Evolutionary conservation across 768 basidiomycete genomes (phyloP).

Genomic region (Pilatotrama ljubarskyi): DNA sequence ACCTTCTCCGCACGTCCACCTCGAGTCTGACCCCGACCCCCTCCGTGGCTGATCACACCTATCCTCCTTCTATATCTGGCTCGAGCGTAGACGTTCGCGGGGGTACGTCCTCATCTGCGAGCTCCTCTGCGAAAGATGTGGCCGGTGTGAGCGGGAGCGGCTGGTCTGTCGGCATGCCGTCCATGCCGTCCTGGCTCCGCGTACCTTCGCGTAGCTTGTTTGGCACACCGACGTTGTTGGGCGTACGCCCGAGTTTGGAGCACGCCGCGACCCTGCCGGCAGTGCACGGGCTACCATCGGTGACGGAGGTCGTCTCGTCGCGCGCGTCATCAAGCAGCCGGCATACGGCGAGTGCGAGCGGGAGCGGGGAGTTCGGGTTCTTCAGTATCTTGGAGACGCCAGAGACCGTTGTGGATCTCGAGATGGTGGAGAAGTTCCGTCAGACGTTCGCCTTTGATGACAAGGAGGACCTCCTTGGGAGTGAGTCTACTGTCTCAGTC

Average conservation of each 20-base stretch:
- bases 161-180: constrained; percentile 54
- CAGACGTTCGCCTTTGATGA: constrained; percentile 84
- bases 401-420: constrained; percentile 59
- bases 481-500: constrained; percentile 51
- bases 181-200: constrained; percentile 24
- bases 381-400: constrained; percentile 81
- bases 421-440: constrained; percentile 74
- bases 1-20: constrained; percentile 12
- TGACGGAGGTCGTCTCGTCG: constrained; percentile 66
- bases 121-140: neutral
- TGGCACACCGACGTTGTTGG: constrained; percentile 10
- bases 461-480: constrained; percentile 82
- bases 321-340: constrained; percentile 28
- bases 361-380: constrained; percentile 58
- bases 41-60: constrained; percentile 59
- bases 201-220: constrained; percentile 27
- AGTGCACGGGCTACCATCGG: constrained; percentile 36
- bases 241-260: constrained; percentile 17
- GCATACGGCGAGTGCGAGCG: constrained; percentile 22
- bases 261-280: constrained; percentile 25
- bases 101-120: constrained; percentile 38
- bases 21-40: constrained; percentile 20
- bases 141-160: constrained; percentile 50
- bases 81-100: constrained; percentile 44
- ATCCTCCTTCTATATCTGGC: constrained; percentile 68